These are phyloP conservation scores for Poa pratensis DNA, from an alignment of 176 grass and related monocot genomes.

Conservation along the genomic window DNA sequence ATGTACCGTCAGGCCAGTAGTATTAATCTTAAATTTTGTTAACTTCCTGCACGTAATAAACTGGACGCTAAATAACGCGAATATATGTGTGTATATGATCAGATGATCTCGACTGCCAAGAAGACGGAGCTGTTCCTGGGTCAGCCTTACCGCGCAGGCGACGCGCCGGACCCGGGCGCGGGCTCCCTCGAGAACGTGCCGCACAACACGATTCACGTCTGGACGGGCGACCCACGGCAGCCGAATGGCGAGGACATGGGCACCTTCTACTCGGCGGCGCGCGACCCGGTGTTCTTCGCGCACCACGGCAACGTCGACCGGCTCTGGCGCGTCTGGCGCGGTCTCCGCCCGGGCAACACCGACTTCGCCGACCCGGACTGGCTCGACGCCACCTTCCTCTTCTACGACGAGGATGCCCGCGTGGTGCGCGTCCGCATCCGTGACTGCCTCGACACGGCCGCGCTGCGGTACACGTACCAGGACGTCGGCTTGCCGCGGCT, in stretches of 20 bases:
- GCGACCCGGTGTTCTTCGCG: slow-evolving; percentile 70
- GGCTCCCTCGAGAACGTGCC: slow-evolving; percentile 56
- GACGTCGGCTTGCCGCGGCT: slow-evolving; percentile 67
- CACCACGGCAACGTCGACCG: slow-evolving; percentile 70
- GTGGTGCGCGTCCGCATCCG: slow-evolving; percentile 57
- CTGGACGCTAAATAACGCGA: background rate
- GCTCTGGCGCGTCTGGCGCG: slow-evolving; percentile 58
- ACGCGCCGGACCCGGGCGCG: slow-evolving; percentile 35
- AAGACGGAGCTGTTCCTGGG: slow-evolving; percentile 66
- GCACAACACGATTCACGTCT: slow-evolving; percentile 19
- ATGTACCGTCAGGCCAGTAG: slow-evolving; percentile 72
- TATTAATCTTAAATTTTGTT: no score
- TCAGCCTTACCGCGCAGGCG: slow-evolving; percentile 60
- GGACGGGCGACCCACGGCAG: slow-evolving; percentile 53
- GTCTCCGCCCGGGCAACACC: slow-evolving; percentile 32
- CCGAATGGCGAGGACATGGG: slow-evolving; percentile 62
- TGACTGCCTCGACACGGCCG: slow-evolving; percentile 50
- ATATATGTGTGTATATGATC: background rate
- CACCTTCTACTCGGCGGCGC: slow-evolving; percentile 56
- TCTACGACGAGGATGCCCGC: slow-evolving; percentile 83
- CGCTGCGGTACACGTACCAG: slow-evolving; percentile 62
- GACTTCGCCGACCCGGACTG: slow-evolving; percentile 71
- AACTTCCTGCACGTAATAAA: background rate
- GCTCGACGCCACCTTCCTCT: slow-evolving; percentile 70
- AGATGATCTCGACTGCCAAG: slow-evolving; percentile 53